Base-by-base conservation (phyloP, 768 basidiomycete genomes). In the Termitomyces sp. region DNA sequence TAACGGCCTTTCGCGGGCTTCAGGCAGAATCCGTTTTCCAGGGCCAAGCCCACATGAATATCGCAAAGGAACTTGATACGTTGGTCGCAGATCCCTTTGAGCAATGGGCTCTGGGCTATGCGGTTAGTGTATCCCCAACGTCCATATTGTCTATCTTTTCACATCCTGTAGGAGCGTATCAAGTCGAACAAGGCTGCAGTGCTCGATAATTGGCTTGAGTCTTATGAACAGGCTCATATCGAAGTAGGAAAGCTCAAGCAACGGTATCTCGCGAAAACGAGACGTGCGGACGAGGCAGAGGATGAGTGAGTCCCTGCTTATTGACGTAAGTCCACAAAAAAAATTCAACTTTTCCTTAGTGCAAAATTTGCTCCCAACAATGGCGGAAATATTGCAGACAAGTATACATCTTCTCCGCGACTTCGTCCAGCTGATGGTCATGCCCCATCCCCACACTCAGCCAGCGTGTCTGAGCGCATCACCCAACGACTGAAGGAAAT, bases 231-330 rank as follows among this genome's bases (percentile, higher is more conserved):
- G 40, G 78, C 82, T 0, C 81, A 86, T 25, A 76, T 69, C 21
- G 86, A 89, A 52, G 88, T 91, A 5, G 68, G 76, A 42, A 88
- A 87, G 70, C 72, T 94, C 60, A 93, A 90, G 71, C 79, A 85
- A 51, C 77, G 82, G 53, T 96, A 96, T 66, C 69, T 91, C 11
- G 70, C 78, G 32, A 96, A 94, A 70, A 86, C 82, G 0, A 82
- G 91, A 53, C 81, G 82, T 40, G 94, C 94, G 16, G 94, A 97
- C 63, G 94, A 97, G 66, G 87, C 88, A 8, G 93, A 93, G 68
- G 94, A 97, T 68, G 94, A 96, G 94, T 96, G 70, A 65, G 92
- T 77, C 28, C 30, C 58, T 55, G 60, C 59, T 57, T 44, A 28
- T 5, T 54, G 30, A 40, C 23, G 47, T 44, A 25, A 34, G 16